Evolutionary conservation across 1,139 yeast genomes (phyloP).

Genomic region (Magnusiomyces suaveolens): DNA sequence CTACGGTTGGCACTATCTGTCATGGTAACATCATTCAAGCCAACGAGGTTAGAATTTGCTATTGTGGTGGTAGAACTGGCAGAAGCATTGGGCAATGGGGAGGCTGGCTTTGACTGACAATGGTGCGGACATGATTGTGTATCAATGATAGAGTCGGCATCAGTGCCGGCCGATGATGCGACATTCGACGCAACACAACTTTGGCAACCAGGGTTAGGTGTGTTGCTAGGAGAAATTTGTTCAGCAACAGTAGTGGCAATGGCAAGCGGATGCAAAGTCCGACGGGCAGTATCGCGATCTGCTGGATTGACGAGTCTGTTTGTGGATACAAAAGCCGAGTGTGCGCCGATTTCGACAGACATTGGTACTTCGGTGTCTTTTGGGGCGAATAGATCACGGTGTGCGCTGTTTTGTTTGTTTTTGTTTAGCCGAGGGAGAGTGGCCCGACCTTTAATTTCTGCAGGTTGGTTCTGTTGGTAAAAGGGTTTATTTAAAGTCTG

Average conservation of each 20-base stretch:
- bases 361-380: constrained; percentile 1
- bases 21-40: too few species aligned
- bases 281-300: background rate
- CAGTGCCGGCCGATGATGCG: background rate
- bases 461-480: background rate
- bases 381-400: background rate
- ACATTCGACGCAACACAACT: background rate
- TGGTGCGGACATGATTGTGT: background rate
- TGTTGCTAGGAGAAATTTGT: too few species aligned
- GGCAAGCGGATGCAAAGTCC: too few species aligned
- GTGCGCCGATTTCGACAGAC: constrained; percentile 4
- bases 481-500: background rate
- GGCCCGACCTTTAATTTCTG: background rate
- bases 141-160: background rate
- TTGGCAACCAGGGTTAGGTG: background rate
- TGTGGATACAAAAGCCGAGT: background rate
- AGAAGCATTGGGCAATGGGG: background rate
- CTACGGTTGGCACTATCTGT: too few species aligned
- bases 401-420: background rate
- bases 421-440: background rate
- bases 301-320: background rate
- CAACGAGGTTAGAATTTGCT: too few species aligned
- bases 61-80: background rate
- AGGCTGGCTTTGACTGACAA: background rate
- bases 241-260: background rate